Evolutionary conservation across 106 monocot genomes (phyloP).

Genomic region (Vanilla planifolia): DNA sequence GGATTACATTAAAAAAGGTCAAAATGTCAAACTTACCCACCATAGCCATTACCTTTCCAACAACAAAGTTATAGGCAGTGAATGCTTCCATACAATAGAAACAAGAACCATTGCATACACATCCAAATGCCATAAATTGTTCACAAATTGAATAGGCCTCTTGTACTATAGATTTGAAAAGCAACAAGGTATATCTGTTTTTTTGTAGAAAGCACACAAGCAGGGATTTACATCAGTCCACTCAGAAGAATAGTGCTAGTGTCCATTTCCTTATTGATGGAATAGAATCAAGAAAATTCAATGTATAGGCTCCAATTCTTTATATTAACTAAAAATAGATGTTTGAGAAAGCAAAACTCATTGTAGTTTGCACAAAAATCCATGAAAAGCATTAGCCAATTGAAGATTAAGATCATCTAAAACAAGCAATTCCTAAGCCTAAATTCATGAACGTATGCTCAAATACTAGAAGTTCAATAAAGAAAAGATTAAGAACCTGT

Average conservation of each 20-base stretch:
- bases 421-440: neutral
- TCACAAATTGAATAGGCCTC: no score
- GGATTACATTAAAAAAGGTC: no score
- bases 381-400: neutral
- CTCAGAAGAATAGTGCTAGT: neutral
- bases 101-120: no score
- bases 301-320: neutral
- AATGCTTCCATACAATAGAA: no score
- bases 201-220: neutral
- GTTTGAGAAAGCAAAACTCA: neutral
- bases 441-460: neutral
- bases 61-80: no score
- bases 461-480: constrained; percentile 1
- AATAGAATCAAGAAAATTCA: neutral
- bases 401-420: neutral
- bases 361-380: neutral
- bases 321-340: neutral
- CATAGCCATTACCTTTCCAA: no score
- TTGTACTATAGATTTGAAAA: neutral
- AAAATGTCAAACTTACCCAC: no score
- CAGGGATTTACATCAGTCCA: neutral
- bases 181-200: neutral
- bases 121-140: no score
- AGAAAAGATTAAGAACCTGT: constrained; percentile 42
- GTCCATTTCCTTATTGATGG: neutral